Conservation (phyloP, 2,329 filamentous ascomycete genomes). For the Penicillium sclerotigenum region DNA sequence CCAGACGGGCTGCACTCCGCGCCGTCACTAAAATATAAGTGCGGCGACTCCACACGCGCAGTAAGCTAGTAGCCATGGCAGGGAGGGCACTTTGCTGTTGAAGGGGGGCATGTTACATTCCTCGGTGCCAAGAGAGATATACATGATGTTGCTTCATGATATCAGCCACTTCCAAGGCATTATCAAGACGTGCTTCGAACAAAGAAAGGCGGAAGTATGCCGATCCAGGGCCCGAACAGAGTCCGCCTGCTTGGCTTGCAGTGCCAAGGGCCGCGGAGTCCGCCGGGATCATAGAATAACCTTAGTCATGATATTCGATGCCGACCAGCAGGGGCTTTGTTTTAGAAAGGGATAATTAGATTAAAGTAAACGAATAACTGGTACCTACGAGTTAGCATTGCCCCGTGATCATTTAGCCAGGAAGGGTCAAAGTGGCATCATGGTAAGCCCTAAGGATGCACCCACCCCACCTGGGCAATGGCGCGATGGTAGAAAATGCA, state of each 20-base stretch:
- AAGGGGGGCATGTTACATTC: slow-evolving; percentile 18
- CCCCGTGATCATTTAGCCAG: neutral
- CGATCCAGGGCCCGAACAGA: neutral
- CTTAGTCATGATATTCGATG: neutral
- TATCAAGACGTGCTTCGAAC: neutral
- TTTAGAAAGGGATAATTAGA: neutral
- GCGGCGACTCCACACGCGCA: neutral
- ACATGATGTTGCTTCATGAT: slow-evolving; percentile 4
- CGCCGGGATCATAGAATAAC: slow-evolving; percentile 1
- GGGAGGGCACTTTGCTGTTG: slow-evolving; percentile 3
- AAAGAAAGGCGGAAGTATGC: slow-evolving; percentile 2
- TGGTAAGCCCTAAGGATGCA: neutral
- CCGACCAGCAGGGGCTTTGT: neutral
- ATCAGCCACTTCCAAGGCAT: neutral
- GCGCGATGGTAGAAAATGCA: neutral
- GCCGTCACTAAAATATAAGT: neutral
- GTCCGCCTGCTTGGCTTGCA: slow-evolving; percentile 18
- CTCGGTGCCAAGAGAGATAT: slow-evolving; percentile 18
- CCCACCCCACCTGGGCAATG: neutral
- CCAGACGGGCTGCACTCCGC: neutral
- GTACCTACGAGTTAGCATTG: neutral
- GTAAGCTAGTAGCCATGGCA: neutral
- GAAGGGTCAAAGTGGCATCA: neutral
- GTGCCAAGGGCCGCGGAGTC: slow-evolving; percentile 18
- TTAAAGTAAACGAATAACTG: neutral